phyloP scores from a whole-genome alignment of 805 yeast species.

The Saturnispora hagleri region DNA sequence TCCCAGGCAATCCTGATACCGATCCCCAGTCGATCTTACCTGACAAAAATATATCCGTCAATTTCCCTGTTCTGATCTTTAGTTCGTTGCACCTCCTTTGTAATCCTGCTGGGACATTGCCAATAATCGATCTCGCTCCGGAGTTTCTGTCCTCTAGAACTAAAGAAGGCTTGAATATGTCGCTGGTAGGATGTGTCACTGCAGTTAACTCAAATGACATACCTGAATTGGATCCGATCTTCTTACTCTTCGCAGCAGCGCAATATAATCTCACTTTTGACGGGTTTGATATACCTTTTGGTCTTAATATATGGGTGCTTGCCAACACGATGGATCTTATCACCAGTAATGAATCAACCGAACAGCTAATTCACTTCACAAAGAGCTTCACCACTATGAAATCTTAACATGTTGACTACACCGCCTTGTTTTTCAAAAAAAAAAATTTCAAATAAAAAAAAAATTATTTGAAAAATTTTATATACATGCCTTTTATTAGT shows the following conservation, averaged over 20 bases:
- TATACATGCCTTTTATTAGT: background rate
- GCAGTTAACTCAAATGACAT: conserved; percentile 42
- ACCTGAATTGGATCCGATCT: conserved; percentile 6
- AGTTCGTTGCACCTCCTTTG: conserved; percentile 66
- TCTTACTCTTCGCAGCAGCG: background rate
- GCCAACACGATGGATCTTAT: background rate
- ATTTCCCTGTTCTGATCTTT: conserved; percentile 45
- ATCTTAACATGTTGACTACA: background rate
- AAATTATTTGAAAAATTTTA: background rate
- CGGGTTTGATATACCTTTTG: background rate
- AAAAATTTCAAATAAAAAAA: background rate
- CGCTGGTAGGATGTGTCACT: conserved; percentile 54
- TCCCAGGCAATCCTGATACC: conserved; percentile 91
- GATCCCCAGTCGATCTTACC: conserved; percentile 72
- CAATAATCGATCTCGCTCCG: conserved; percentile 58
- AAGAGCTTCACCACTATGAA: background rate
- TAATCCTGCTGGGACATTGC: conserved; percentile 77
- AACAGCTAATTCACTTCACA: background rate
- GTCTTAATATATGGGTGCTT: background rate
- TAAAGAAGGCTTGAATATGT: conserved; percentile 47
- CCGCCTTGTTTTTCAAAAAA: background rate
- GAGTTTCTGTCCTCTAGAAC: conserved; percentile 38
- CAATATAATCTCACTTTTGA: background rate
- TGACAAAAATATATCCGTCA: conserved; percentile 62
- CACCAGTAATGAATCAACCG: background rate